Evolutionary conservation across 2,329 filamentous ascomycete genomes (phyloP).

Genomic region (Aschersonia sp.): DNA sequence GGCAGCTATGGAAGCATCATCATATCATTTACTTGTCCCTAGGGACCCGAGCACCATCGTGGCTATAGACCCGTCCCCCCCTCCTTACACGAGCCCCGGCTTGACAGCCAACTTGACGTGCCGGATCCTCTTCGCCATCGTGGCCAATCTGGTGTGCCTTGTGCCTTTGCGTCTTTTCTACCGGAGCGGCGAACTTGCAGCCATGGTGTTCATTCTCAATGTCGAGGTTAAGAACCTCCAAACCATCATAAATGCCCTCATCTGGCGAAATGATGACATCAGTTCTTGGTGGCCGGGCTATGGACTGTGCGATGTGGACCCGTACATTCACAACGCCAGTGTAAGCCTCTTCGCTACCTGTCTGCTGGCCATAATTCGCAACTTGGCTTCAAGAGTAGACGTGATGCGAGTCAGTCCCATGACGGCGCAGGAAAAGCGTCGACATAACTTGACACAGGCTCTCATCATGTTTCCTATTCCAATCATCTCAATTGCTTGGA

Average conservation of each 20-base stretch:
- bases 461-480: slow-evolving; percentile 41
- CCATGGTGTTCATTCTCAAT: slow-evolving; percentile 31
- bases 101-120: slow-evolving; percentile 30
- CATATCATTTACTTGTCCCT: not conserved
- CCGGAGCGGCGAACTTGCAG: slow-evolving; percentile 39
- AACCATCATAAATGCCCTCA: slow-evolving; percentile 32
- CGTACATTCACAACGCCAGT: slow-evolving; percentile 29
- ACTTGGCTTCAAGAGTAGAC: slow-evolving; percentile 35
- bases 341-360: slow-evolving; percentile 34
- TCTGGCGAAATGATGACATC: slow-evolving; percentile 39
- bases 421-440: slow-evolving; percentile 23
- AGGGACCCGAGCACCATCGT: slow-evolving; percentile 1
- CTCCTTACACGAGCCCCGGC: slow-evolving; percentile 13
- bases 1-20: not conserved
- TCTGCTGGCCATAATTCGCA: slow-evolving; percentile 39
- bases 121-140: slow-evolving; percentile 30
- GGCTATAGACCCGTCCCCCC: not conserved
- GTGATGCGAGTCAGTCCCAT: slow-evolving; percentile 25
- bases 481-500: slow-evolving; percentile 31
- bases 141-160: slow-evolving; percentile 30
- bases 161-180: slow-evolving; percentile 37
- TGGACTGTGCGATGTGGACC: slow-evolving; percentile 38
- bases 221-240: slow-evolving; percentile 31
- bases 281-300: slow-evolving; percentile 34
- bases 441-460: slow-evolving; percentile 29